Base-by-base conservation (phyloP, 129 eudicot species). In the Flaveria ramosissima region DNA sequence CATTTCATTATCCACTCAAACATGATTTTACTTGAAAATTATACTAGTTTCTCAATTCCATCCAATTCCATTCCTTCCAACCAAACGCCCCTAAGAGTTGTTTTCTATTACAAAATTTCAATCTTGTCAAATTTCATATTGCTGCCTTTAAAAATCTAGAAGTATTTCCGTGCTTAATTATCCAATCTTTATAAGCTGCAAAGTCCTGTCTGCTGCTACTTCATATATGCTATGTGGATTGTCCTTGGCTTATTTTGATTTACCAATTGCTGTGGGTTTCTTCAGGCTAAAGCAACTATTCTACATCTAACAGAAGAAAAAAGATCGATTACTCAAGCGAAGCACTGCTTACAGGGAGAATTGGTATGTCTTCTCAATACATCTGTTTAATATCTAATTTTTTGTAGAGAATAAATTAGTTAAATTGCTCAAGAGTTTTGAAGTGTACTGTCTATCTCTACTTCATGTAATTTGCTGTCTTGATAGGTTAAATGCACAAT, bases 281-380 rank as follows among this genome's bases (percentile, higher is more conserved):
- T 9, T 74, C 71, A 80, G 84, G 84, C 84, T 42, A 80, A 74
- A 80, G 71, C 84, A 74, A 68, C 80, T 26, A 80, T 80, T 68
- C 32, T 80, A 80, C 76, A 68, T 67, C 62, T 80, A 57, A 51
- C 84, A 68, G 84, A 80, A 80, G 84, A 74, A 46, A 80, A 74
- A 80, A 56, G 84, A 75, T 80, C 32, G 27, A 75, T 64, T 74
- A 68, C 71, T 74, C 80, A 80, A 30, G 84, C 74, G 75, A 80
- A 68, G 41, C 80, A 80, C 80, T 55, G 68, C 17, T 43, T 80
- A 80, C 84, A 80, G 76, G 84, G 84, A 67, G 84, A 80, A 55
- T 45, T 80, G 80, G 84, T 80, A 55, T 41, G 77, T 71, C 15
- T 61, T 71, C 66, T 50, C 20, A 27, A 67, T 43, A 43, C 65